Evolutionary conservation across 805 yeast species (phyloP).

Genomic region (Millerozyma miso): DNA sequence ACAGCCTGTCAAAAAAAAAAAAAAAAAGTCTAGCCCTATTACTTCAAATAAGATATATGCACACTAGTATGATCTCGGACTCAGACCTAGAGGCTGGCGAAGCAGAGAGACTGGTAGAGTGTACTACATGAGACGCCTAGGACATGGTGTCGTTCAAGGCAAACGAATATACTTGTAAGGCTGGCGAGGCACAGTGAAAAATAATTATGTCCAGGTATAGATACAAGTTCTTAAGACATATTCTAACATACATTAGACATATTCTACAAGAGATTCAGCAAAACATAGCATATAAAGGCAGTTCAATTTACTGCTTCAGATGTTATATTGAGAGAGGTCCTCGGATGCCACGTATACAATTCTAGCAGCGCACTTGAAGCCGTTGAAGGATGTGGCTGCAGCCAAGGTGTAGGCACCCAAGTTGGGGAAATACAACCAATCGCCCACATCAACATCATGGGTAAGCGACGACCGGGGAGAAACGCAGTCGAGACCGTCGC

Average conservation of each 20-base stretch:
- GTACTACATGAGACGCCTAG: too few species aligned
- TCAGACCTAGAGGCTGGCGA: too few species aligned
- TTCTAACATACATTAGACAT: not conserved
- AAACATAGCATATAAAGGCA: too few species aligned
- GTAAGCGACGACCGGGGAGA: slow-evolving; percentile 49
- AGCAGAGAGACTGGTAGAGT: too few species aligned
- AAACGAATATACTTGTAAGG: too few species aligned
- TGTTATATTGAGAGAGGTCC: slow-evolving; percentile 3
- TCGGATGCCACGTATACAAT: slow-evolving; percentile 52
- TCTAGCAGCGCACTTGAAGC: slow-evolving; percentile 61
- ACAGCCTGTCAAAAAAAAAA: not conserved
- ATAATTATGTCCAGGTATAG: too few species aligned
- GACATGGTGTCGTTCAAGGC: too few species aligned
- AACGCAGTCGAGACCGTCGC: slow-evolving; percentile 93
- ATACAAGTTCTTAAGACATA: too few species aligned
- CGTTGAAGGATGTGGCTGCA: slow-evolving; percentile 91
- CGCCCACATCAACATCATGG: slow-evolving; percentile 70
- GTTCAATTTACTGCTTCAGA: not conserved
- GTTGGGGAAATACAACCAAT: slow-evolving; percentile 82
- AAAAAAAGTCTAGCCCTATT: not conserved
- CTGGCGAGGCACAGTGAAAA: too few species aligned
- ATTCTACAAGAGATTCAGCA: too few species aligned
- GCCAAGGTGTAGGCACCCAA: slow-evolving; percentile 91
- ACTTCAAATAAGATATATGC: not conserved
- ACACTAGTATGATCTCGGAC: not conserved